phyloP scores from a whole-genome alignment of 106 monocot genomes.

The Dendrobium huoshanense region DNA sequence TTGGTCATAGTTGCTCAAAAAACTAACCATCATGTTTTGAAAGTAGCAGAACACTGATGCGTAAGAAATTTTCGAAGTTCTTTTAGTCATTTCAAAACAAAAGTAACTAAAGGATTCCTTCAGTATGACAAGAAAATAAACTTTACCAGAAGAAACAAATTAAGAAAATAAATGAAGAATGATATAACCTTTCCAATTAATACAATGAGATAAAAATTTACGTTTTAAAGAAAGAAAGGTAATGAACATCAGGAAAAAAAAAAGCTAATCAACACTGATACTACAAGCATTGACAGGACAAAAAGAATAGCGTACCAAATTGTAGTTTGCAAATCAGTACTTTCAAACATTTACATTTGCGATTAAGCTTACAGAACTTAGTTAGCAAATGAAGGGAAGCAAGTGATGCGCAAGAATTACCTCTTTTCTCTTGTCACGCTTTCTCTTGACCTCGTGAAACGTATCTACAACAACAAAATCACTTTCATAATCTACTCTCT shows the following conservation, averaged over 20 bases:
- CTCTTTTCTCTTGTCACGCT: conserved; percentile 55
- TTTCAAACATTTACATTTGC: neutral
- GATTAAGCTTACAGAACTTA: neutral
- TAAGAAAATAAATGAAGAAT: neutral
- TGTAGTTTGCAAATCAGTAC: neutral
- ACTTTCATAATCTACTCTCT: neutral
- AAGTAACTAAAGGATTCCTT: neutral
- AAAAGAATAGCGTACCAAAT: neutral
- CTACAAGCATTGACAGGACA: neutral
- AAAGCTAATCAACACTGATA: neutral
- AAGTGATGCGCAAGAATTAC: conserved; percentile 16
- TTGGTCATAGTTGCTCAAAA: neutral
- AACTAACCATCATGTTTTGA: neutral
- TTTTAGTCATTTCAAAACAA: neutral
- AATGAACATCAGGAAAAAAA: neutral
- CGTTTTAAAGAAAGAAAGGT: neutral
- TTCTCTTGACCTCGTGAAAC: conserved; percentile 64
- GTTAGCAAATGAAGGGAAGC: neutral
- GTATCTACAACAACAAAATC: conserved; percentile 33
- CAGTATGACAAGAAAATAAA: neutral
- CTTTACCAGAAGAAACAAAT: neutral
- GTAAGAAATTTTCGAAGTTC: neutral
- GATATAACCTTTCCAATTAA: neutral
- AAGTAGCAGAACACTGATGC: neutral
- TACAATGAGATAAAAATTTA: neutral